phyloP scores from a whole-genome alignment of 2,329 filamentous ascomycete genomes.

The Cercospora canescens region DNA sequence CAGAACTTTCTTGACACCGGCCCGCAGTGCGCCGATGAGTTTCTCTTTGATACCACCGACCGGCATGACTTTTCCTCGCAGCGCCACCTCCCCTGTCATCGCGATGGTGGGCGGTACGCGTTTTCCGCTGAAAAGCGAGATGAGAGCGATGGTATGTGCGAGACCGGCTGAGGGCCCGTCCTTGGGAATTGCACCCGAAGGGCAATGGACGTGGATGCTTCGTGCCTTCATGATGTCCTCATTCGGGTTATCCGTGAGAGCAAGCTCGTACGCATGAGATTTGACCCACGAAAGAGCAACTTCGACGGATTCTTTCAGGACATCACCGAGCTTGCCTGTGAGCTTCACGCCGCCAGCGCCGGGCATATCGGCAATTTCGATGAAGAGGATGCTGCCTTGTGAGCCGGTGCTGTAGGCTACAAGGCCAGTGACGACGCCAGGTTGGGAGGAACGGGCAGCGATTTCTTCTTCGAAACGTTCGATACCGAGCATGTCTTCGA shows the following conservation, averaged over 20 bases:
- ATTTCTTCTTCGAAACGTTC: conserved; percentile 96
- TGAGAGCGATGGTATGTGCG: conserved; percentile 89
- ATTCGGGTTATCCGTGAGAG: conserved; percentile 74
- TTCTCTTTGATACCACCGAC: conserved; percentile 99
- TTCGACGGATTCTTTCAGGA: conserved; percentile 95
- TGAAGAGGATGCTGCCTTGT: conserved; percentile 95
- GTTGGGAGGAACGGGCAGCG: conserved; percentile 76
- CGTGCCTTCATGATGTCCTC: conserved; percentile 96
- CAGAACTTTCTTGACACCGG: conserved; percentile 91
- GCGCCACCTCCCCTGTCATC: conserved; percentile 82
- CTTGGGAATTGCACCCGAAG: conserved; percentile 91
- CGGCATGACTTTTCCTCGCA: conserved; percentile 86
- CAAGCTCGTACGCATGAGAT: conserved; percentile 88
- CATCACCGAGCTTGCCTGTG: conserved; percentile 93
- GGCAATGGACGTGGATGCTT: conserved; percentile 94
- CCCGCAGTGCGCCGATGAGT: conserved; percentile 87
- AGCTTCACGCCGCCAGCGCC: conserved; percentile 89
- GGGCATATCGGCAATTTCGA: conserved; percentile 97
- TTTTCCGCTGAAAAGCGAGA: conserved; percentile 84
- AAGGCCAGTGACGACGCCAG: conserved; percentile 92
- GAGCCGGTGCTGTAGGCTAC: conserved; percentile 92
- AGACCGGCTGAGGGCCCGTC: conserved; percentile 83
- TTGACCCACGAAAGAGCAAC: conserved; percentile 97
- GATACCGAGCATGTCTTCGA: conserved; percentile 88
- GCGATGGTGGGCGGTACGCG: conserved; percentile 87